Percentiles rank a stretch among this genome's conserved stretches.
These are phyloP conservation scores for Populus nigra DNA, from an alignment of 345 rosid species.

Conservation along the genomic window DNA sequence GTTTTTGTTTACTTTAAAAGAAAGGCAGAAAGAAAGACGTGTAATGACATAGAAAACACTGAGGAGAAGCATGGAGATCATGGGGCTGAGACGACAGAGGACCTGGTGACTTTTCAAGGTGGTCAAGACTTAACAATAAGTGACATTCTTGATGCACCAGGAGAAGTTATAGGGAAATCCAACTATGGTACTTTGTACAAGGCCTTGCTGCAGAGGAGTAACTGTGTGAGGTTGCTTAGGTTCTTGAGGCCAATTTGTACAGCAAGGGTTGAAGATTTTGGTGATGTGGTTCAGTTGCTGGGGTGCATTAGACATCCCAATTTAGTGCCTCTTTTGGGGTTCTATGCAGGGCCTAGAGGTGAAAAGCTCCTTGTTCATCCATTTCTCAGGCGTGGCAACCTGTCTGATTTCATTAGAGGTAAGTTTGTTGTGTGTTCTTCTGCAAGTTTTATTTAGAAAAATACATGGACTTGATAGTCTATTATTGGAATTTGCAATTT, in stretches of 20 bases:
- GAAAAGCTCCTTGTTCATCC: conserved; percentile 94
- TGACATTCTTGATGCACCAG: conserved; percentile 92
- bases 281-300: conserved; percentile 45
- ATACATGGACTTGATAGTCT: neutral
- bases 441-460: too few species aligned
- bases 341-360: conserved; percentile 78
- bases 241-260: conserved; percentile 78
- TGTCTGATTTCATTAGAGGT: conserved; percentile 74
- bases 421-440: neutral
- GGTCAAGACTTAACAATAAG: conserved; percentile 66
- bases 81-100: conserved; percentile 40
- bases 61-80: conserved; percentile 23
- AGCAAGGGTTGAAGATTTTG: conserved; percentile 46
- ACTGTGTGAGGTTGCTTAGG: conserved; percentile 58
- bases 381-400: conserved; percentile 58
- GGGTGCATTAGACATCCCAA: conserved; percentile 69
- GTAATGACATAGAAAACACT: conserved; percentile 38
- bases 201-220: conserved; percentile 61
- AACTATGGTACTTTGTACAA: conserved; percentile 81
- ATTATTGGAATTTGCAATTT: neutral
- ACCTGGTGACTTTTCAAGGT: conserved; percentile 56
- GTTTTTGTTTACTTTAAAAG: conserved; percentile 38
- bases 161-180: conserved; percentile 92
- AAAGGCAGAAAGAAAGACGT: neutral
- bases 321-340: conserved; percentile 85